Conservation (phyloP, 139 green algal species). For the Chlamydomonas sp. region DNA sequence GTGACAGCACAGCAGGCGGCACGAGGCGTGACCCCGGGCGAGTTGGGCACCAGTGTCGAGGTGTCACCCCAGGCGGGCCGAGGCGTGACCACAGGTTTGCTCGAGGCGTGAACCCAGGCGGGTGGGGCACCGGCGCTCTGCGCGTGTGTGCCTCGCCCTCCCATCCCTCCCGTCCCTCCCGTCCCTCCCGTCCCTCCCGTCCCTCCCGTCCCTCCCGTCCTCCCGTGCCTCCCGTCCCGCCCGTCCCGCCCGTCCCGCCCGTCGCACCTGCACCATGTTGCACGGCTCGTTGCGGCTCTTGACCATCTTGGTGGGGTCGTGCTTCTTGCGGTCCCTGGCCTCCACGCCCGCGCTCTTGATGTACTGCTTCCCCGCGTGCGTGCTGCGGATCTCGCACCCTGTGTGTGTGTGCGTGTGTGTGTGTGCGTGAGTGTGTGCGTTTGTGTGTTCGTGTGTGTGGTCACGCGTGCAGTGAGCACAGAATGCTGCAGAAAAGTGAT, state of each 20-base stretch:
- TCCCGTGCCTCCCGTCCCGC: no score
- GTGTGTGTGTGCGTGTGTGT: no score
- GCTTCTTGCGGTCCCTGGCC: constrained; percentile 74
- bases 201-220: no score
- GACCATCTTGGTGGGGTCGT: constrained; percentile 46
- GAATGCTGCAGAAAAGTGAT: no score
- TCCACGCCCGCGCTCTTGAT: not conserved
- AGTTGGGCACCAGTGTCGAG: not conserved
- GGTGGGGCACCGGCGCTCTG: not conserved
- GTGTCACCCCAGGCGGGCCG: not conserved
- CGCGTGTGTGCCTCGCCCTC: not conserved
- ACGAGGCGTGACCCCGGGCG: no score
- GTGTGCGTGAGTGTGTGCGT: no score
- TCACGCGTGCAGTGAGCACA: no score
- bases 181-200: no score
- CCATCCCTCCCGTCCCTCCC: no score
- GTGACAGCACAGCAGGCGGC: no score
- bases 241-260: no score
- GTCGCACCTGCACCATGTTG: constrained; percentile 32
- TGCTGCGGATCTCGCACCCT: constrained; percentile 60
- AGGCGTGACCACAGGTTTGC: not conserved
- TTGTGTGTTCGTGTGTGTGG: no score
- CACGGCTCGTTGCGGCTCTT: constrained; percentile 86
- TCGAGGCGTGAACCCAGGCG: not conserved
- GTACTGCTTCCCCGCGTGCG: constrained; percentile 24